Base-by-base conservation (phyloP, 768 basidiomycete genomes). In the Candolleomyces eurysporus region DNA sequence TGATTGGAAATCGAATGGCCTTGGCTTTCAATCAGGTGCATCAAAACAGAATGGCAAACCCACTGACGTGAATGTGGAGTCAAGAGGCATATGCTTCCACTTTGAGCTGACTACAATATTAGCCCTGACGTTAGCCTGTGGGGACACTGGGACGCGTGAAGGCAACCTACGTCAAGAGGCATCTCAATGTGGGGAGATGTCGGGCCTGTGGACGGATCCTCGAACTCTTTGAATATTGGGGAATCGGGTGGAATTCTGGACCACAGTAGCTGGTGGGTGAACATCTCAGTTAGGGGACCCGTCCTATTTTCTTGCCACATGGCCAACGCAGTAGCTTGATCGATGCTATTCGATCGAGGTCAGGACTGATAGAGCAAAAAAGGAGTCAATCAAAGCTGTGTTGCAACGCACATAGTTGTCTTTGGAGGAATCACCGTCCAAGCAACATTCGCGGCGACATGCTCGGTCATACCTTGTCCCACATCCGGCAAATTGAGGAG, bases 381-480 rank as follows among this genome's bases (percentile, higher is more conserved):
- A 26, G 2, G 26, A 26, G 26, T 26, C 26, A 26, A 4, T 26
- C 4, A 26, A 26, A 26, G 26, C 26, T 26, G 26, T 26, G 26
- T 26, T 26, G 26, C 2, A 26, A 26, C 26, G 26, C 26, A 26
- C 26, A 26, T 26, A 26, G 26, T 4, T 26, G 26, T 26, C 2
- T 26, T 26, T 26, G 26, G 26, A 26, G 26, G 26, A 26, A 26
- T 26, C 67, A 78, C n/a, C 57, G 32, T 9, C 68, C 65, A 2
- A 65, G 59, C n/a, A 74, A 26, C 26, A 26, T 26, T 26, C 26
- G 26, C 57, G 4, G 69, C 60, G 0, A 73, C 59, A 43, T 75
- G 73, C 57, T 71, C 74, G 4, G 64, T 60, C 1, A 74, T 53
- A 58, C 75, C 69, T 55, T 66, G 63, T 2, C 74, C 74, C 2